phyloP scores from a whole-genome alignment of 768 basidiomycete genomes.

The Leccinum longicurvipes region DNA sequence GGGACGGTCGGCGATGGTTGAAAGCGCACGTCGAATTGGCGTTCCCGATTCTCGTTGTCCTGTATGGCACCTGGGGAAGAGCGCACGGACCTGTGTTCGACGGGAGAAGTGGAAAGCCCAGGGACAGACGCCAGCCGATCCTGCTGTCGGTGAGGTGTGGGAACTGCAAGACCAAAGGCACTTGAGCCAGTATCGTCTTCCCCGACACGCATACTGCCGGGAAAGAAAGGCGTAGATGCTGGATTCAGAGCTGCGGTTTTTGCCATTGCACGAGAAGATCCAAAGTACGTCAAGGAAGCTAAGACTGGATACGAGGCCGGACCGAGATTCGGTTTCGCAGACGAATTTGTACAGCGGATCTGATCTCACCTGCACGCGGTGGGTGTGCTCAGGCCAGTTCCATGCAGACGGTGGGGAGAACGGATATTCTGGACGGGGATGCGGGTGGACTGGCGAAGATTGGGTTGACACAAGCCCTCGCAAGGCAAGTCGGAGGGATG shows the following conservation, averaged over 20 bases:
- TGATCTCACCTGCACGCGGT: slow-evolving; percentile 23
- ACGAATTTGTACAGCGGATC: background rate
- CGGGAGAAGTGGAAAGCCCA: slow-evolving; percentile 55
- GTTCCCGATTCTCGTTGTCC: slow-evolving; percentile 27
- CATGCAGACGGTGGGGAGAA: slow-evolving; percentile 22
- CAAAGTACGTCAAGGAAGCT: slow-evolving; percentile 18
- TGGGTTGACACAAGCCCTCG: slow-evolving; percentile 2
- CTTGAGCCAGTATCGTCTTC: slow-evolving; percentile 50
- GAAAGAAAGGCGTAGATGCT: slow-evolving; percentile 82
- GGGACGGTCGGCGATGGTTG: slow-evolving; percentile 35
- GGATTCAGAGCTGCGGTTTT: slow-evolving; percentile 78
- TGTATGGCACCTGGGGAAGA: slow-evolving; percentile 67
- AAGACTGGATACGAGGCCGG: slow-evolving; percentile 14
- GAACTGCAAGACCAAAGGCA: slow-evolving; percentile 45
- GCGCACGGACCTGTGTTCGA: slow-evolving; percentile 63
- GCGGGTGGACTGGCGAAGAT: background rate
- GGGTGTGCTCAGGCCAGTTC: slow-evolving; percentile 22
- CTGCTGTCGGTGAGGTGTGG: slow-evolving; percentile 40
- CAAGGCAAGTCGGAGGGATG: slow-evolving; percentile 4
- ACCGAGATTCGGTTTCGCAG: slow-evolving; percentile 5
- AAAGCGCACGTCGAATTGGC: slow-evolving; percentile 25
- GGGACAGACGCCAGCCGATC: slow-evolving; percentile 49
- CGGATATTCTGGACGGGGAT: background rate
- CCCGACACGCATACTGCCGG: slow-evolving; percentile 52
- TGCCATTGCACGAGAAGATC: slow-evolving; percentile 49